A percentile compares a stretch with the other conserved stretches of the same genome.
Conservation (phyloP, 2,329 filamentous ascomycete genomes). For the Calcarisporium arbuscula region DNA sequence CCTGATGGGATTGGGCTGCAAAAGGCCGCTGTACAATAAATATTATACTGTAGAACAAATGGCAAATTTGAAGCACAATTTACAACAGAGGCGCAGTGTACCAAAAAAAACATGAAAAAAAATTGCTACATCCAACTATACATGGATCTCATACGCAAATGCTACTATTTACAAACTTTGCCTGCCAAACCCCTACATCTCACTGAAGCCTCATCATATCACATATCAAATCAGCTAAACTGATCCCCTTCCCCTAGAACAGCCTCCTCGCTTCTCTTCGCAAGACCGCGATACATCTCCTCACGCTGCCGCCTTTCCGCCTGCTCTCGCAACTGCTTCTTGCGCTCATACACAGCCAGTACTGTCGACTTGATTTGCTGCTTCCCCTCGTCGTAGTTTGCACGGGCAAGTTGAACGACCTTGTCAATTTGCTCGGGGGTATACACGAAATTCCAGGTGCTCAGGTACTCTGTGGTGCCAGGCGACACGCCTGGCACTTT, state of each 20-base stretch:
- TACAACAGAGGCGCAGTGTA: too few species aligned
- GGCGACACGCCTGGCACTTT: conserved; percentile 79
- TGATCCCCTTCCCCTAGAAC: conserved; percentile 59
- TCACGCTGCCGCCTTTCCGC: conserved; percentile 33
- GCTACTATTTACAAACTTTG: conserved; percentile 4
- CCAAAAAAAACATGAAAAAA: too few species aligned
- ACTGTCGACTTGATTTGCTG: conserved; percentile 74
- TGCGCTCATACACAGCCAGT: conserved; percentile 85
- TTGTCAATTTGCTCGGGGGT: conserved; percentile 83
- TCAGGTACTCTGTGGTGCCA: conserved; percentile 75
- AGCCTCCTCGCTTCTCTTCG: conserved; percentile 45
- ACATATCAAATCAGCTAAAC: conserved; percentile 39
- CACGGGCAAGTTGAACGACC: conserved; percentile 72
- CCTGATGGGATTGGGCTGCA: conserved; percentile 8
- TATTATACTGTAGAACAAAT: conserved; percentile 30
- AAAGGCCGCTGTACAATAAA: conserved; percentile 28
- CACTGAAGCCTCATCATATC: conserved; percentile 1
- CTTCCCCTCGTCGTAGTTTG: conserved; percentile 80
- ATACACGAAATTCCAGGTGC: conserved; percentile 98
- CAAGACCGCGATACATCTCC: conserved; percentile 37
- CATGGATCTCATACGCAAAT: too few species aligned
- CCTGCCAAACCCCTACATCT: conserved; percentile 5
- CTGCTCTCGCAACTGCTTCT: conserved; percentile 62
- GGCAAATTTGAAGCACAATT: too few species aligned
- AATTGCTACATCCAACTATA: too few species aligned